These are phyloP conservation scores for Tillandsia leiboldiana DNA, from an alignment of 176 grass and related monocot genomes.

Conservation along the genomic window DNA sequence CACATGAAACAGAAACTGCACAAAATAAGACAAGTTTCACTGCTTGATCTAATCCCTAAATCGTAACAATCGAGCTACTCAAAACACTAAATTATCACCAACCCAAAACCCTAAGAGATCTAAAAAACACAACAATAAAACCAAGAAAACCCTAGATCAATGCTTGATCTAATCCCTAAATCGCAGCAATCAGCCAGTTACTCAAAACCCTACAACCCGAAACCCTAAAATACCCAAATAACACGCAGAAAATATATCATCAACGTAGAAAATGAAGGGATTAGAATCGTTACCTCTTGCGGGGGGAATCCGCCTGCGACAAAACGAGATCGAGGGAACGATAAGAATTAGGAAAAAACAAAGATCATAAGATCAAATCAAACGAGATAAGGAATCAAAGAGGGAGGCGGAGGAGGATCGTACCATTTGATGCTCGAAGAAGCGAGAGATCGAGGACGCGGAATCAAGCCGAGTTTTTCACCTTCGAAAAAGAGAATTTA, in stretches of 20 bases:
- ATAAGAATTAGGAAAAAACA: background rate
- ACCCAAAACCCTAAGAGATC: background rate
- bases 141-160: too few species aligned
- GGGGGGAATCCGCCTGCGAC: conserved; percentile 53
- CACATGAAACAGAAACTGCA: too few species aligned
- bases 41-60: too few species aligned
- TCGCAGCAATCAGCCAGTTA: too few species aligned
- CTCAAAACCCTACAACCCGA: background rate
- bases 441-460: background rate
- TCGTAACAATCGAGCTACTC: background rate
- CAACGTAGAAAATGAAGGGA: background rate
- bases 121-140: background rate
- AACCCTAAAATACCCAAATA: background rate
- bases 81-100: background rate
- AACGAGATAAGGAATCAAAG: conserved; percentile 16
- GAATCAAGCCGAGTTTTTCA: background rate
- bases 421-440: too few species aligned
- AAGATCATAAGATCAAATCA: background rate
- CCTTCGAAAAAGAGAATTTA: background rate
- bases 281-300: conserved; percentile 32
- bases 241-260: background rate
- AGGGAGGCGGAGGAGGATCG: background rate
- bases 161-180: too few species aligned
- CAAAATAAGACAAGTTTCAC: too few species aligned
- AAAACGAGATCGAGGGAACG: background rate